Base-by-base conservation (phyloP, 352 stramenopile genomes). In the Blastocystis sp. region DNA sequence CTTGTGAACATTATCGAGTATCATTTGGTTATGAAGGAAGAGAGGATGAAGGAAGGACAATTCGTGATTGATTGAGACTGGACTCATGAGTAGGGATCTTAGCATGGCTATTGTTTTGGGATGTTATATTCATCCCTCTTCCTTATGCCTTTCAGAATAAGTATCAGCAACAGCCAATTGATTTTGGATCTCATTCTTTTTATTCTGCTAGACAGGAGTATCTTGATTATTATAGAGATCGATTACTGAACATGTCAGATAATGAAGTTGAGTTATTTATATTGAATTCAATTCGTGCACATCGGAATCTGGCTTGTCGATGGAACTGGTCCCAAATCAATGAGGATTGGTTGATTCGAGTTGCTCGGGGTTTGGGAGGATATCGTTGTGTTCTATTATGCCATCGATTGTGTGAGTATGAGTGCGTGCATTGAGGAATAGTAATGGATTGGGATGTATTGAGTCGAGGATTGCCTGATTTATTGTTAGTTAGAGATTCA, bases 81-180 rank as follows among this genome's bases (percentile, higher is more conserved):
- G 17, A 30, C 7, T 79, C 40, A 33, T 56, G 17, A 22, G 5
- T 62, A 81, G 70, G 53, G 1, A n/a, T 59, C 9, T 15, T 81
- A 40, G 35, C 54, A 35, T 44, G 59, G 22, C 42, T 81, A 11
- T 42, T 81, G 0, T 30, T 81, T 13, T 81, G 70, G 70, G 70
- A 81, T 42, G 59, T 60, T 35, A 30, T 81, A 2, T 81, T 35
- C 70, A 30, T 81, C 53, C 70, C 70, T 19, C 24, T 81, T 4
- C 70, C 70, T 27, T 81, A 51, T 40, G 70, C 42, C 3, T 81
- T 81, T 44, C 70, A 81, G 35, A 81, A 81, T 40, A 3, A 11
- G 0, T 35, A 33, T 33, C 70, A 81, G 42, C 4, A n/a, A 4
- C 51, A 27, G 15, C 70, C 70, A 7, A 37, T 60, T 27, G 70